Conservation (phyloP, 2,329 filamentous ascomycete genomes). For the Xylaria sp. region DNA sequence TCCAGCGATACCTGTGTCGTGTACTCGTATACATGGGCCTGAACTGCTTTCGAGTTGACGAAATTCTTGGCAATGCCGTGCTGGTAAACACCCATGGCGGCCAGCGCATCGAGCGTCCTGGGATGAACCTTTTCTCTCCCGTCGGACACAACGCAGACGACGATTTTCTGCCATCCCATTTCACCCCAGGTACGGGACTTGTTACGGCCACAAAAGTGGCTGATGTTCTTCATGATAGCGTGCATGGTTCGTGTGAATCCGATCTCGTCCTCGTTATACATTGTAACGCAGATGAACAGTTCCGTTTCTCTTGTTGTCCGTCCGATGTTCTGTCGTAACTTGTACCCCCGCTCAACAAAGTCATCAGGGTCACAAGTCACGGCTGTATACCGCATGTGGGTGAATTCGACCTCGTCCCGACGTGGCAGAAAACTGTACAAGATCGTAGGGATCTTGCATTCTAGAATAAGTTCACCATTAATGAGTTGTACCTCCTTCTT, state of each 20-base stretch:
- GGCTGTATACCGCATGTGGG: slow-evolving; percentile 94
- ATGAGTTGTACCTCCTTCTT: slow-evolving; percentile 96
- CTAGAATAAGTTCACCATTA: slow-evolving; percentile 95
- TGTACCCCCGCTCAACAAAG: slow-evolving; percentile 90
- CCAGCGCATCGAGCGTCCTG: slow-evolving; percentile 89
- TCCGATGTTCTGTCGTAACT: slow-evolving; percentile 88
- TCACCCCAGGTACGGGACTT: slow-evolving; percentile 98
- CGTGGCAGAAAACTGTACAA: slow-evolving; percentile 95
- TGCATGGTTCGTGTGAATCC: slow-evolving; percentile 95
- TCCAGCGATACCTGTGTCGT: slow-evolving; percentile 98
- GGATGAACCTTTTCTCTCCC: slow-evolving; percentile 90
- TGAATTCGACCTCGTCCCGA: slow-evolving; percentile 94
- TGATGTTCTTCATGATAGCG: slow-evolving; percentile 98
- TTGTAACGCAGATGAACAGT: slow-evolving; percentile 94
- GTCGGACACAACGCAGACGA: slow-evolving; percentile 96
- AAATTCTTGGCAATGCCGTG: slow-evolving; percentile 98
- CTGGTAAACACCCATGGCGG: slow-evolving; percentile 97
- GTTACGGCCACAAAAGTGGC: slow-evolving; percentile 94
- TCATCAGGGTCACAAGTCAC: slow-evolving; percentile 92
- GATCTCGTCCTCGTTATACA: slow-evolving; percentile 99
- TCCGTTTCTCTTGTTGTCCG: slow-evolving; percentile 93
- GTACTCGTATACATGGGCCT: slow-evolving; percentile 98
- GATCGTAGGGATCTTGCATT: slow-evolving; percentile 99
- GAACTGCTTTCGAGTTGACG: slow-evolving; percentile 95
- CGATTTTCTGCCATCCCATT: slow-evolving; percentile 99